A percentile compares a stretch with the other conserved stretches of the same genome.
These are phyloP conservation scores for Ophiostoma novo-ulmi DNA, from an alignment of 2,329 filamentous ascomycete genomes.

Conservation along the genomic window DNA sequence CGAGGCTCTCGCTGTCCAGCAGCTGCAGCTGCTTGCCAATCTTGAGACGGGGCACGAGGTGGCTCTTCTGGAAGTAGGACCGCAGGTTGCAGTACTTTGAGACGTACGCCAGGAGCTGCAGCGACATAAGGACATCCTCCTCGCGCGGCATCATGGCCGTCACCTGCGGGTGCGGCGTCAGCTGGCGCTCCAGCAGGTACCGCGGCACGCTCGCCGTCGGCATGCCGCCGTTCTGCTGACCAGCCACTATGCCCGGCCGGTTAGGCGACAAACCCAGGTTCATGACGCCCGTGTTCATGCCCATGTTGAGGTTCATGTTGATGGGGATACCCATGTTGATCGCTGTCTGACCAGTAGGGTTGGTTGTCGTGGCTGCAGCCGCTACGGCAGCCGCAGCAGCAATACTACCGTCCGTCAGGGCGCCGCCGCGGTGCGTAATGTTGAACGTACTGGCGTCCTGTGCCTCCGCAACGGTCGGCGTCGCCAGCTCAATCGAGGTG, in stretches of 20 bases:
- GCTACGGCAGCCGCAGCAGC: constrained; percentile 39
- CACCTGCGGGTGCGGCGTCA: constrained; percentile 65
- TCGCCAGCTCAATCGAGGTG: constrained; percentile 66
- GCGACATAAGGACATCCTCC: constrained; percentile 95
- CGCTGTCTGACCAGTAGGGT: constrained; percentile 10
- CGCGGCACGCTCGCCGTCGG: constrained; percentile 68
- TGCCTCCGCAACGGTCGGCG: constrained; percentile 75
- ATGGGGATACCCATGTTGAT: constrained; percentile 12
- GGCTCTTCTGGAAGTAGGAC: constrained; percentile 90
- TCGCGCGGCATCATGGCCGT: constrained; percentile 91
- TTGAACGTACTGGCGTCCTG: constrained; percentile 89
- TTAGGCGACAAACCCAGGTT: constrained; percentile 66
- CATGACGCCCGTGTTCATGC: constrained; percentile 8
- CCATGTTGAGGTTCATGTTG: constrained; percentile 9
- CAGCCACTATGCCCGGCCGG: constrained; percentile 62
- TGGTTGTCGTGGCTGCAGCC: constrained; percentile 47
- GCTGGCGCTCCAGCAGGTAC: constrained; percentile 70
- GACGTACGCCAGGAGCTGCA: constrained; percentile 93
- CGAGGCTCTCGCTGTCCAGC: constrained; percentile 56
- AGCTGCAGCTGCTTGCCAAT: constrained; percentile 79
- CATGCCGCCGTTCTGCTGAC: constrained; percentile 64
- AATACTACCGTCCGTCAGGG: constrained; percentile 79
- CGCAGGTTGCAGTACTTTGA: constrained; percentile 97
- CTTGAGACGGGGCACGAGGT: constrained; percentile 85
- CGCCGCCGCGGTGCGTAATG: constrained; percentile 72